Percentiles rank a stretch among this genome's conserved stretches.
Conservation (phyloP, 495 filamentous ascomycete species). For the Hypoxylon rickii region DNA sequence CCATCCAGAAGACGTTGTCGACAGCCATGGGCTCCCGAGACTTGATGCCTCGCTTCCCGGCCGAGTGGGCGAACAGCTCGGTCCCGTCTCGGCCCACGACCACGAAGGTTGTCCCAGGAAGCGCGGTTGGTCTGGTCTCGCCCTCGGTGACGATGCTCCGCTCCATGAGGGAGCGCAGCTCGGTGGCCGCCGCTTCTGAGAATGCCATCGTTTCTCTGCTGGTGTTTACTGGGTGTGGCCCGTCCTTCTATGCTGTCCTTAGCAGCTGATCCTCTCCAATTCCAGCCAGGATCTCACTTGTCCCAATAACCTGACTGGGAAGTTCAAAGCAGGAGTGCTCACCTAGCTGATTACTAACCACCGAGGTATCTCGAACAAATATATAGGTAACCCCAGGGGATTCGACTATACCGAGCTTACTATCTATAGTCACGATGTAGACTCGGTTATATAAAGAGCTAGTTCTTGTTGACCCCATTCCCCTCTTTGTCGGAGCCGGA, state of each 20-base stretch:
- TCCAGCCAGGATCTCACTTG: too few relatives aligned
- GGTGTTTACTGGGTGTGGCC: too few relatives aligned
- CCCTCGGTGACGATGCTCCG: constrained; percentile 5
- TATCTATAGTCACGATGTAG: too few relatives aligned
- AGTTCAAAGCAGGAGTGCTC: too few relatives aligned
- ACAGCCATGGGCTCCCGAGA: constrained; percentile 50
- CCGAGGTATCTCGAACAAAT: background rate
- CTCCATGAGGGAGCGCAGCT: constrained; percentile 23
- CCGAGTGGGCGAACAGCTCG: constrained; percentile 52
- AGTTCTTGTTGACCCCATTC: background rate
- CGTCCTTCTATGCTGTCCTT: background rate
- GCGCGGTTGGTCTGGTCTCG: constrained; percentile 19
- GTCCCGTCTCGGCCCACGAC: constrained; percentile 55
- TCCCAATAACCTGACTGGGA: background rate
- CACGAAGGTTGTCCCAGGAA: constrained; percentile 54
- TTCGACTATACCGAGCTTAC: too few relatives aligned
- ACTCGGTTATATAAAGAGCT: too few relatives aligned
- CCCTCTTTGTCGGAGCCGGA: background rate
- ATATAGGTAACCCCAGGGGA: too few relatives aligned
- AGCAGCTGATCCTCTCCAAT: too few relatives aligned
- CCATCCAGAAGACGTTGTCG: constrained; percentile 62
- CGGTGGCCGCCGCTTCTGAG: constrained; percentile 12
- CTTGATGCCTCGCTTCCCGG: constrained; percentile 47
- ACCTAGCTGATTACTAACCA: background rate
- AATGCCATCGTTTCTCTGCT: constrained; percentile 17